A percentile compares a stretch with the other conserved stretches of the same genome.
phyloP scores from a whole-genome alignment of 1,139 yeast genomes.

The Yamadazyma blattariae region DNA sequence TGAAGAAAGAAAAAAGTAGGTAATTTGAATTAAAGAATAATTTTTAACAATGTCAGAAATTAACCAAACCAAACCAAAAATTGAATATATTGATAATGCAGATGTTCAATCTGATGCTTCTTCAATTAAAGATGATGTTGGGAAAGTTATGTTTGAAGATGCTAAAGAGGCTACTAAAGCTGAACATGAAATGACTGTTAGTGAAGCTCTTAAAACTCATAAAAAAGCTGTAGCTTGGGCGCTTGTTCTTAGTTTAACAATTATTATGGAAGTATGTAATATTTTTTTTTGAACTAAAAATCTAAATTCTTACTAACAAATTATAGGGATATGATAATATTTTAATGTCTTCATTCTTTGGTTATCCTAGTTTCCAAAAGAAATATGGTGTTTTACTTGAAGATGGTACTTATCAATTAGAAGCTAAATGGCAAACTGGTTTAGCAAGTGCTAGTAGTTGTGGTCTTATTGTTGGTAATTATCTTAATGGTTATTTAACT shows the following conservation, averaged over 20 bases:
- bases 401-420: constrained; percentile 16
- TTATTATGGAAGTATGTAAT: constrained; percentile 18
- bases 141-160: constrained; percentile 8
- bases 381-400: constrained; percentile 17
- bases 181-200: constrained; percentile 15
- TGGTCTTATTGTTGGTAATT: constrained; percentile 18
- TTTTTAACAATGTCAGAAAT: too few species aligned
- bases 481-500: constrained; percentile 17
- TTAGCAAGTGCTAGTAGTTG: constrained; percentile 16
- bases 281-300: background rate
- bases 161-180: constrained; percentile 16
- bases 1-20: background rate
- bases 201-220: constrained; percentile 15
- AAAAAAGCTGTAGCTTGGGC: constrained; percentile 20
- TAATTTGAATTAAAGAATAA: background rate
- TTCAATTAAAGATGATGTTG: constrained; percentile 3
- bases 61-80: background rate
- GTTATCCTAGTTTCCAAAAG: constrained; percentile 19
- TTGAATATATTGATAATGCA: background rate
- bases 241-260: constrained; percentile 17
- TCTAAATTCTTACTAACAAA: background rate
- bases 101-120: constrained; percentile 5
- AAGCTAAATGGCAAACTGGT: constrained; percentile 21
- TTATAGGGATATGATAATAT: constrained; percentile 20
- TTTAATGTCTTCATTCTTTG: constrained; percentile 19